These are phyloP conservation scores for Penicillium diatomitis DNA, from an alignment of 495 filamentous ascomycete genomes.

Conservation along the genomic window DNA sequence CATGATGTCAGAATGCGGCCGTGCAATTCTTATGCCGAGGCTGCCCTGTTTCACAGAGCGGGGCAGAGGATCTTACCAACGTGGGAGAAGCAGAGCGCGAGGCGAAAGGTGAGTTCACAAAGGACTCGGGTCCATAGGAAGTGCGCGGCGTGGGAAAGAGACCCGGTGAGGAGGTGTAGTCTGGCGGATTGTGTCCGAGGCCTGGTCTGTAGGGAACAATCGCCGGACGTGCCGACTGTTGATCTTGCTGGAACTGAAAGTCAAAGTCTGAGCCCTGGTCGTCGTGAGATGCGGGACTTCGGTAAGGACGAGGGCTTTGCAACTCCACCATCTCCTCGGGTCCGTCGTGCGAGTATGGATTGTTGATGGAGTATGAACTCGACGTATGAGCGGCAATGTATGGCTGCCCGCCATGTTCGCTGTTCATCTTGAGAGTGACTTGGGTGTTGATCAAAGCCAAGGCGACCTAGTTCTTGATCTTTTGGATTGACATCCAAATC, in stretches of 20 bases:
- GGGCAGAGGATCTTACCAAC: slow-evolving; percentile 11
- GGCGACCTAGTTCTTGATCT: no score
- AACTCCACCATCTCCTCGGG: slow-evolving; percentile 23
- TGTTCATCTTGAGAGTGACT: slow-evolving; percentile 10
- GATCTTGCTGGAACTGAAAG: slow-evolving; percentile 8
- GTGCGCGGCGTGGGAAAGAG: slow-evolving; percentile 13
- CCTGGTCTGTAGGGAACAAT: slow-evolving; percentile 19
- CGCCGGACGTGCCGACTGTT: slow-evolving; percentile 9
- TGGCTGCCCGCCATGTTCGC: slow-evolving; percentile 8
- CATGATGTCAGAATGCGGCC: not conserved
- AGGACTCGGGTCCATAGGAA: slow-evolving; percentile 14
- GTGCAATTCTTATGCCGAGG: no score
- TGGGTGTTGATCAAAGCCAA: not conserved
- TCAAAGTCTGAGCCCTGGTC: slow-evolving; percentile 8
- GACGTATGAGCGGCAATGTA: slow-evolving; percentile 1
- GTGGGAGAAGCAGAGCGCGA: slow-evolving; percentile 25
- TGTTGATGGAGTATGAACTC: not conserved
- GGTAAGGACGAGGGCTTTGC: slow-evolving; percentile 8
- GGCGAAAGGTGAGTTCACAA: slow-evolving; percentile 12
- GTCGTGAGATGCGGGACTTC: not conserved
- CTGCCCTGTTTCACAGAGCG: no score
- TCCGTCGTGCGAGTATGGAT: slow-evolving; percentile 6
- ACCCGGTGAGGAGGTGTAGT: slow-evolving; percentile 12
- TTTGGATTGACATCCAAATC: no score
- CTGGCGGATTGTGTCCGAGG: slow-evolving; percentile 7